These are phyloP conservation scores for Sclerotinia glacialis DNA, from an alignment of 2,329 filamentous ascomycete genomes.

Conservation along the genomic window DNA sequence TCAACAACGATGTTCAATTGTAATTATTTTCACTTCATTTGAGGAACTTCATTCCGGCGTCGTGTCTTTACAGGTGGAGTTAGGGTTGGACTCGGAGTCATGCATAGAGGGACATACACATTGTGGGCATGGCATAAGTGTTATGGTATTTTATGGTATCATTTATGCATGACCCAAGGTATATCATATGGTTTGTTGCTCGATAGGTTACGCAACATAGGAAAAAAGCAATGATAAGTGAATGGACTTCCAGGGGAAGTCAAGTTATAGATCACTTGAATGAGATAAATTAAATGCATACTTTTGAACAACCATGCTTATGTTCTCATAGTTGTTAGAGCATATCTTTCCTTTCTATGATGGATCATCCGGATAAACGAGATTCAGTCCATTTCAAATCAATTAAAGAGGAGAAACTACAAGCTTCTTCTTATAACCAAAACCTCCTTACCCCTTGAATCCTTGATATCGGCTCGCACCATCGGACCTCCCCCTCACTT, in stretches of 20 bases:
- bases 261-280: conserved; percentile 6
- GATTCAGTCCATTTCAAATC: background rate
- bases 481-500: background rate
- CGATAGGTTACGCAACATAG: background rate
- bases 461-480: background rate
- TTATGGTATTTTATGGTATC: conserved; percentile 3
- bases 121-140: conserved; percentile 3
- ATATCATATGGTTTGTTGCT: conserved; percentile 5
- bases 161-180: background rate
- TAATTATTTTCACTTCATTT: conserved; percentile 42
- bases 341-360: background rate
- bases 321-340: background rate
- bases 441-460: background rate
- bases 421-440: background rate
- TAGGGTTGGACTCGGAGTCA: conserved; percentile 12
- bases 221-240: background rate
- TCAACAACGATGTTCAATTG: conserved; percentile 84
- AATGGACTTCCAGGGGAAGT: background rate
- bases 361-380: background rate
- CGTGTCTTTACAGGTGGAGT: background rate
- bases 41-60: background rate
- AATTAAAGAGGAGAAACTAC: background rate
- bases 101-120: conserved; percentile 10
- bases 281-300: background rate
- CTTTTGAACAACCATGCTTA: background rate